Conservation (phyloP, 1,139 yeast genomes). For the Debaryomycetaceae sp. region DNA sequence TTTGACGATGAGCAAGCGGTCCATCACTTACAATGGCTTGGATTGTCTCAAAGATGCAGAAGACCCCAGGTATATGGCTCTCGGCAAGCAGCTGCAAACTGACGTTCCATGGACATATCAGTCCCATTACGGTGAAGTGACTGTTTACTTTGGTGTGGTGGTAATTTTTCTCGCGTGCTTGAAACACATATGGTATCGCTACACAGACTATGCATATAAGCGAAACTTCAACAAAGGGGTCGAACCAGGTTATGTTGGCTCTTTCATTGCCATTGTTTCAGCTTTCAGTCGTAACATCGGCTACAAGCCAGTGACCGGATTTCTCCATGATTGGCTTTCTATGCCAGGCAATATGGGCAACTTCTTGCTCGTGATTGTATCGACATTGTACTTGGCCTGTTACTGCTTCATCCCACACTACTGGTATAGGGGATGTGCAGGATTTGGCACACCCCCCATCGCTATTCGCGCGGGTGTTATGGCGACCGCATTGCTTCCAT, state of each 20-base stretch:
- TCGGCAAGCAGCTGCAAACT: conserved; percentile 28
- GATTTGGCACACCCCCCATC: conserved; percentile 65
- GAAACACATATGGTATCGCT: conserved; percentile 34
- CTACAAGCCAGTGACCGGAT: conserved; percentile 44
- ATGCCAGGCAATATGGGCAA: conserved; percentile 52
- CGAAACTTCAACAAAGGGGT: conserved; percentile 10
- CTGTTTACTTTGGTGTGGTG: conserved; percentile 42
- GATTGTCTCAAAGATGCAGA: conserved; percentile 43
- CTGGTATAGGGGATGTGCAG: conserved; percentile 52
- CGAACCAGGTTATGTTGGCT: conserved; percentile 11
- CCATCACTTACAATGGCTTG: conserved; percentile 4
- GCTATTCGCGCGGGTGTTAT: conserved; percentile 52
- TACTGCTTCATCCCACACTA: conserved; percentile 47
- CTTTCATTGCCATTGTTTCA: conserved; percentile 24
- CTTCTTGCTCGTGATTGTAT: conserved; percentile 32
- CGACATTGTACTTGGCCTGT: conserved; percentile 43
- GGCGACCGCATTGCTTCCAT: conserved; percentile 52
- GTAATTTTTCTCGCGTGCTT: conserved; percentile 33
- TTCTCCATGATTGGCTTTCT: conserved; percentile 34
- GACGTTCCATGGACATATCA: conserved; percentile 37
- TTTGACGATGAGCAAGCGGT: too few relatives aligned
- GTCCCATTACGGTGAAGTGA: conserved; percentile 39
- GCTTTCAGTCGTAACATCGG: conserved; percentile 45
- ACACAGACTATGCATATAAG: conserved; percentile 29
- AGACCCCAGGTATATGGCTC: conserved; percentile 22